Evolutionary conservation across 169 alveolate species (phyloP), one percentile per base, ranked within the genome.

Genomic region (Plasmodium cynomolgi): DNA sequence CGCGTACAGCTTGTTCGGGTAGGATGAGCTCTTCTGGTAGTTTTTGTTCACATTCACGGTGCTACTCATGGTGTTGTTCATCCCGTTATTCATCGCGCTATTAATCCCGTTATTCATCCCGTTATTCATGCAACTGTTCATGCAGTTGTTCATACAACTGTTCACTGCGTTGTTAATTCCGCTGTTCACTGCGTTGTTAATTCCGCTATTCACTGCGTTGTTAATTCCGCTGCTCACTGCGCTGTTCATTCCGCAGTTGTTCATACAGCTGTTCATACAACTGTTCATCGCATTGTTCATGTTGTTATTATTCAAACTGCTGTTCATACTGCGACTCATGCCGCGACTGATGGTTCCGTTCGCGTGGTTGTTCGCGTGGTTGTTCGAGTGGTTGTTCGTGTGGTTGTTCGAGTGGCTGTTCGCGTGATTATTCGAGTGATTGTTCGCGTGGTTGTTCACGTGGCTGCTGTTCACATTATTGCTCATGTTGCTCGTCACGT

Each of bases 11-110:
- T 75, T 86, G 68, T 77, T 86, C 31, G 93, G 85, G 44, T 75
- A 86, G 33, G 93, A 86, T 0, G 83, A 86, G 31, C 93, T 86
- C 44, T 86, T 86, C 44, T 58, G 56, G 80, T 86, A 86, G 44
- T 26, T 54, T n/a, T 75, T 86, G 47, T 54, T 86, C 54, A 54
- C 77, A 5, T 71, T 41, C 13, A 81, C 62, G 31, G 13, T 5
- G 34, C 54, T 41, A 20, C 31, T 58, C 74, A 58, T 58, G 31
- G 11, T n/a, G 31, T n/a, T n/a, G 1, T 15, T 56, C 72, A 56
- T 56, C 5, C 0, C 8, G 37, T 13, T 20, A 37, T 50, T 81
- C 72, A 20, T 50, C 47, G 5, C n/a, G 75, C 34, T 84, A 62
- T 13, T 71, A 3, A 47, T 73, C 68, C 33, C n/a, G 47, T 79